Percentiles rank a stretch among this genome's conserved stretches.
phyloP scores from a whole-genome alignment of 176 grass and related monocot species.

The Cenchrus purpureus region DNA sequence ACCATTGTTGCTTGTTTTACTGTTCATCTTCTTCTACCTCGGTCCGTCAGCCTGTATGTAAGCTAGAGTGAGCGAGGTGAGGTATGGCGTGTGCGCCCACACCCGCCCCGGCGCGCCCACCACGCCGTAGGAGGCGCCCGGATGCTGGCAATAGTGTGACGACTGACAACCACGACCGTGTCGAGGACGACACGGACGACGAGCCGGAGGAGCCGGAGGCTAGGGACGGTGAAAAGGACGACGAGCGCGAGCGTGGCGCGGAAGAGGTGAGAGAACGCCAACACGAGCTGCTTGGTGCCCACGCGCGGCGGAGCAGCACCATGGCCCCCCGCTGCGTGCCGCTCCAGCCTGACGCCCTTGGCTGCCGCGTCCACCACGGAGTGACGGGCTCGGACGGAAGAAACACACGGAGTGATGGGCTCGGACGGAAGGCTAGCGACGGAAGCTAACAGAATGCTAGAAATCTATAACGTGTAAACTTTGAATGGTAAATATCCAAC shows the following conservation, averaged over 20 bases:
- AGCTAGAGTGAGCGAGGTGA: too few relatives aligned
- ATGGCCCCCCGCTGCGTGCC: conserved; percentile 44
- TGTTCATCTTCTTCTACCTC: too few relatives aligned
- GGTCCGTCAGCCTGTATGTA: too few relatives aligned
- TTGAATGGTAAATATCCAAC: too few relatives aligned
- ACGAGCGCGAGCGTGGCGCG: conserved; percentile 72
- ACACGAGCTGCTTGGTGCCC: conserved; percentile 58
- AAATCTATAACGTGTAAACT: too few relatives aligned
- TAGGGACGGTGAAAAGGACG: conserved; percentile 65
- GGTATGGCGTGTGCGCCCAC: too few relatives aligned
- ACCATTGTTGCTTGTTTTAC: too few relatives aligned
- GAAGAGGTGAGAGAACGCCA: conserved; percentile 62
- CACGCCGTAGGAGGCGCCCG: conserved; percentile 22
- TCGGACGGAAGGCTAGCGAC: too few relatives aligned
- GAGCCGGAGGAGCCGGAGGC: conserved; percentile 2
- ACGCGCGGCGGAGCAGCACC: conserved; percentile 51
- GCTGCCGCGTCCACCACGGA: conserved; percentile 54
- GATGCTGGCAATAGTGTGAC: conserved; percentile 67
- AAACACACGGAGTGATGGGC: too few relatives aligned
- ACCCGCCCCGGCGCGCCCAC: too few relatives aligned
- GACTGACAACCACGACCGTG: conserved; percentile 14
- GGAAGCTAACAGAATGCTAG: too few relatives aligned
- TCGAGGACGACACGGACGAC: background rate
- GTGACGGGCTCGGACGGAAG: too few relatives aligned
- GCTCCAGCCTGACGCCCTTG: conserved; percentile 60